phyloP scores from a whole-genome alignment of 352 stramenopile genomes.

The Elongisporangium anandrum region DNA sequence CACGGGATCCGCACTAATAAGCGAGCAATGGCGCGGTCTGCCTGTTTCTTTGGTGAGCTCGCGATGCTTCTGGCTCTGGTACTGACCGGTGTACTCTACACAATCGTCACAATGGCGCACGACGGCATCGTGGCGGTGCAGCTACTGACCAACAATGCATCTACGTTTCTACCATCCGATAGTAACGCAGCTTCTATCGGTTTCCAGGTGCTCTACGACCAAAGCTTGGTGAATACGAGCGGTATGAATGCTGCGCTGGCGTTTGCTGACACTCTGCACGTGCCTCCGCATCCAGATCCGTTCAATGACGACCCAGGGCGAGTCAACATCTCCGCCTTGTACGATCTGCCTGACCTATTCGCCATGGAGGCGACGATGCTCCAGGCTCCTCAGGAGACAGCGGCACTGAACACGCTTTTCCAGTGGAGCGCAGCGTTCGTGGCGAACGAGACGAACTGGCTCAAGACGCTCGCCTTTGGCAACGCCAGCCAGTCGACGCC shows the following conservation, averaged over 20 bases:
- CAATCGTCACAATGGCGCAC: conserved; percentile 32
- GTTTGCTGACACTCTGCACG: conserved; percentile 58
- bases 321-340: conserved; percentile 41
- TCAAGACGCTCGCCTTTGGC: conserved; percentile 29
- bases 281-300: conserved; percentile 55
- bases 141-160: conserved; percentile 28
- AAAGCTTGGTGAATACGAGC: conserved; percentile 32
- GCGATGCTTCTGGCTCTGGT: conserved; percentile 35
- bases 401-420: conserved; percentile 26
- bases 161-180: conserved; percentile 25
- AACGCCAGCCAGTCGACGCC: conserved; percentile 37
- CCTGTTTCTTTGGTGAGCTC: conserved; percentile 46
- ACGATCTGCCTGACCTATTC: conserved; percentile 44
- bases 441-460: conserved; percentile 11
- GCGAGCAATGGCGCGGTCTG: conserved; percentile 19
- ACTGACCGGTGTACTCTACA: conserved; percentile 46
- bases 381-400: neutral
- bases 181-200: neutral
- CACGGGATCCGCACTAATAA: conserved; percentile 38
- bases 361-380: conserved; percentile 16
- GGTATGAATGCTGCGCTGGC: conserved; percentile 27
- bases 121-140: conserved; percentile 45
- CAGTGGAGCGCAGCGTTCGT: conserved; percentile 48
- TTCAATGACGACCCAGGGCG: conserved; percentile 25
- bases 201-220: conserved; percentile 36